These are phyloP conservation scores for Beauveria sp. DNA, from an alignment of 2,329 filamentous ascomycete genomes.

Conservation along the genomic window DNA sequence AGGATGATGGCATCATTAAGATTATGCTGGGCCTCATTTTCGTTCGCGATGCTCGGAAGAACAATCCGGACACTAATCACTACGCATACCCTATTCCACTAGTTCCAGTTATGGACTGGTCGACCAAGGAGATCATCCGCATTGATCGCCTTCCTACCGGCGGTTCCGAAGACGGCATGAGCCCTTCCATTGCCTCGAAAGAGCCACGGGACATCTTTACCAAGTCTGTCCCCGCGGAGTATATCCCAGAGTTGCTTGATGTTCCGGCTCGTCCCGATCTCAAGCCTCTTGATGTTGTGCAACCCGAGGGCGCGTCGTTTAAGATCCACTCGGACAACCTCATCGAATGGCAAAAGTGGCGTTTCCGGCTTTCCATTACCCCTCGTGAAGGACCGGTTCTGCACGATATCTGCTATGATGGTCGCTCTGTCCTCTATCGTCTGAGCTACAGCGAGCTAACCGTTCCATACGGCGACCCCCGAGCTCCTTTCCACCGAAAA, in stretches of 20 bases:
- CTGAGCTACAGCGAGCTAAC: constrained; percentile 63
- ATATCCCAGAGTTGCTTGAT: constrained; percentile 43
- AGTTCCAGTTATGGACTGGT: constrained; percentile 50
- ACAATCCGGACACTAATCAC: constrained; percentile 51
- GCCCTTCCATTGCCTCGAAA: constrained; percentile 24
- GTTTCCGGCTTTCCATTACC: constrained; percentile 62
- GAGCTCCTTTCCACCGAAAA: constrained; percentile 59
- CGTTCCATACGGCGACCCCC: constrained; percentile 60
- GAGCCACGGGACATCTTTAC: constrained; percentile 40
- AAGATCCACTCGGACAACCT: constrained; percentile 39
- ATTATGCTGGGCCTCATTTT: constrained; percentile 45
- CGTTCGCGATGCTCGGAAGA: constrained; percentile 32
- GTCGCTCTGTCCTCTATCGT: constrained; percentile 57
- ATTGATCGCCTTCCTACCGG: constrained; percentile 49
- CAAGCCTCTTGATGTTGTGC: constrained; percentile 66
- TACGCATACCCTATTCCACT: constrained; percentile 55
- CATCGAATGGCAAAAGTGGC: constrained; percentile 61
- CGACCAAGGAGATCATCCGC: constrained; percentile 46
- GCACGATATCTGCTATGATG: constrained; percentile 62
- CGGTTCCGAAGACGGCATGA: constrained; percentile 37
- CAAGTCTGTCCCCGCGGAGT: constrained; percentile 33
- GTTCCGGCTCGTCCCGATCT: constrained; percentile 40
- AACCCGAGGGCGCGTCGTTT: constrained; percentile 63
- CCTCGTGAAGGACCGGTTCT: constrained; percentile 62
- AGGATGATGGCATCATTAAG: constrained; percentile 31